phyloP scores from a whole-genome alignment of 345 rosid species.

The Punica granatum region DNA sequence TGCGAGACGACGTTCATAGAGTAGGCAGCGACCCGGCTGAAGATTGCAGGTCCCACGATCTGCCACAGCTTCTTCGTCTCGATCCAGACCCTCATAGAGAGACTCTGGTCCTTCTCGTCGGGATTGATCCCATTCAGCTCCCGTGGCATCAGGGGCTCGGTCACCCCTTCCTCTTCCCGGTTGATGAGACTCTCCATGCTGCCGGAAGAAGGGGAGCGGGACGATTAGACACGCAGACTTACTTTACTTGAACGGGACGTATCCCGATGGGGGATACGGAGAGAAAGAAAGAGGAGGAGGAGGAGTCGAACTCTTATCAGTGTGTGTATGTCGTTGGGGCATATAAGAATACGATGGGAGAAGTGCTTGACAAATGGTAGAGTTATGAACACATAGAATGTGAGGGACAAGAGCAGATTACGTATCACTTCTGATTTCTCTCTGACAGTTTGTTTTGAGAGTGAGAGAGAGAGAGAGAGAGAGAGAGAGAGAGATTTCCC shows the following conservation, averaged over 20 bases:
- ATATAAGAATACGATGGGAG: too few relatives aligned
- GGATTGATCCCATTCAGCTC: neutral
- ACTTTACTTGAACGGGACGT: too few relatives aligned
- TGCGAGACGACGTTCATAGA: conserved; percentile 37
- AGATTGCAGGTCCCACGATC: conserved; percentile 38
- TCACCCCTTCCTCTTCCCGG: neutral
- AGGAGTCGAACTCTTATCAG: too few relatives aligned
- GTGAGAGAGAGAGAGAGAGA: too few relatives aligned
- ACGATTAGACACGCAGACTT: neutral
- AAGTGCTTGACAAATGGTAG: too few relatives aligned
- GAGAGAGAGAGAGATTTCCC: too few relatives aligned
- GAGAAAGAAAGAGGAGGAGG: neutral
- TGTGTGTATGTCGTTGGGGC: too few relatives aligned
- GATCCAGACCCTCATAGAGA: conserved; percentile 22
- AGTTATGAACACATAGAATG: too few relatives aligned
- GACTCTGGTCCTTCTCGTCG: neutral
- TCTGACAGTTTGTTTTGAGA: too few relatives aligned
- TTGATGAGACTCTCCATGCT: neutral
- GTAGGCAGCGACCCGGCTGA: conserved; percentile 30
- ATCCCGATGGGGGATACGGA: too few relatives aligned
- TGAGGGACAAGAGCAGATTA: too few relatives aligned
- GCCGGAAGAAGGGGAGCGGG: neutral
- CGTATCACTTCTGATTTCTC: too few relatives aligned
- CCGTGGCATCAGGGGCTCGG: neutral
- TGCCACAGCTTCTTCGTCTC: conserved; percentile 40